Conservation (phyloP, 2,329 filamentous ascomycete species). For the Colletotrichum sp. region DNA sequence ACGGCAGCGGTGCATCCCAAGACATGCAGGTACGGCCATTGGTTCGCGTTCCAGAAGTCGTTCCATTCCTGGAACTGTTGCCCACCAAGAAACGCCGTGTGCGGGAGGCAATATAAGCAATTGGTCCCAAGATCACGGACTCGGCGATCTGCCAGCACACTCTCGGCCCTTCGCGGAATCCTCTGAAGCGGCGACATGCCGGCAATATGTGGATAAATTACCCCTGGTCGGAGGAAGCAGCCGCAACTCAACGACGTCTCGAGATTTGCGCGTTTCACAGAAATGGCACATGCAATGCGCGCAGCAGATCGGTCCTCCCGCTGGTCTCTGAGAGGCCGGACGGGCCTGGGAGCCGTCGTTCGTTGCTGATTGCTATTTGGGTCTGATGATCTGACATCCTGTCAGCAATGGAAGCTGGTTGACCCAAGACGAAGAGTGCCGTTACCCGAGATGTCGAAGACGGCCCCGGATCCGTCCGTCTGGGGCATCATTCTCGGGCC, state of each 20-base stretch:
- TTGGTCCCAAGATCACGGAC: slow-evolving; percentile 9
- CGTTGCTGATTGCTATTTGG: background rate
- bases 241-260: slow-evolving; percentile 7
- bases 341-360: background rate
- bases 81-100: background rate
- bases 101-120: background rate
- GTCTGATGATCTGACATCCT: background rate
- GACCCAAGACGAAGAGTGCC: background rate
- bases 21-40: background rate
- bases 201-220: slow-evolving; percentile 7
- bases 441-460: background rate
- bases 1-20: background rate
- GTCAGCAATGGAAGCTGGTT: background rate
- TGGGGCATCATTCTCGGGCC: background rate
- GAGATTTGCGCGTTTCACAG: background rate
- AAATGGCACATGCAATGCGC: background rate
- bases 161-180: background rate
- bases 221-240: background rate
- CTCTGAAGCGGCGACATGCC: background rate
- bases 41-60: background rate
- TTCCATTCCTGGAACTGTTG: background rate
- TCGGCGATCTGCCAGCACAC: background rate
- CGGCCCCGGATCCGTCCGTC: background rate
- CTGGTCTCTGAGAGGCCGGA: background rate
- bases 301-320: background rate